A percentile compares a stretch with the other conserved stretches of the same genome.
These are phyloP conservation scores for Ophiostoma angusticollis DNA, from an alignment of 2,329 filamentous ascomycete genomes.

Conservation along the genomic window DNA sequence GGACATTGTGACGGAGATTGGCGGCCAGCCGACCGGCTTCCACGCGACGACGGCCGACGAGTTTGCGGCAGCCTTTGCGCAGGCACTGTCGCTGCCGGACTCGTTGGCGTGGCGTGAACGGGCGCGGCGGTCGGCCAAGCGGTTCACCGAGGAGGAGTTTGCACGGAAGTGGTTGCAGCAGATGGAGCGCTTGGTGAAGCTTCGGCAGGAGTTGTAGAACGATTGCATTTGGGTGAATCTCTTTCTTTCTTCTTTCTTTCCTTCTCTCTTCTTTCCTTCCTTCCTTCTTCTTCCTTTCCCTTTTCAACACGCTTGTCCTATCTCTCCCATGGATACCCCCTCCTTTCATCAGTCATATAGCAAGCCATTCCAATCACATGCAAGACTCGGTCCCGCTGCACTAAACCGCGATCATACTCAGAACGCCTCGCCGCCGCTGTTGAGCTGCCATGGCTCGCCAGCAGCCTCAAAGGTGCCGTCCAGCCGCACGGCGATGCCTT, in stretches of 20 bases:
- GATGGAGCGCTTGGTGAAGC: conserved; percentile 55
- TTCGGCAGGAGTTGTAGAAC: conserved; percentile 1
- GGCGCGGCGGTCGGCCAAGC: conserved; percentile 62
- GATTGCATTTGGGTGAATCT: neutral
- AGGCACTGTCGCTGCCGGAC: conserved; percentile 60
- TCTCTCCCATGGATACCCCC: conserved; percentile 7
- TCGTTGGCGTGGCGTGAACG: conserved; percentile 61
- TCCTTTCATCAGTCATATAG: neutral
- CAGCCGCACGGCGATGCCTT: conserved; percentile 51
- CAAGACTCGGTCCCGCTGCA: too few relatives aligned
- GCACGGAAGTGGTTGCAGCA: conserved; percentile 63
- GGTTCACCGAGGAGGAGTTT: conserved; percentile 86
- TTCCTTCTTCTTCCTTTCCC: neutral
- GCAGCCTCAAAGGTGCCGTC: conserved; percentile 67
- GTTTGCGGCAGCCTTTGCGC: conserved; percentile 69
- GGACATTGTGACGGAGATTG: conserved; percentile 77
- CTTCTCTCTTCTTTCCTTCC: neutral
- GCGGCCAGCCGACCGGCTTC: conserved; percentile 76
- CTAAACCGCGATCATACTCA: conserved; percentile 21
- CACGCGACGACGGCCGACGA: conserved; percentile 67
- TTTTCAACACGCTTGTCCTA: too few relatives aligned
- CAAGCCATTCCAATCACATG: neutral
- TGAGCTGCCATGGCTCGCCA: conserved; percentile 66
- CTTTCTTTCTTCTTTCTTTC: neutral
- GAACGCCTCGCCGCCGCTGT: conserved; percentile 53